A percentile compares a stretch with the other conserved stretches of the same genome.
These are phyloP conservation scores for Sicyos edulis DNA, from an alignment of 306 rosid species.

Conservation along the genomic window DNA sequence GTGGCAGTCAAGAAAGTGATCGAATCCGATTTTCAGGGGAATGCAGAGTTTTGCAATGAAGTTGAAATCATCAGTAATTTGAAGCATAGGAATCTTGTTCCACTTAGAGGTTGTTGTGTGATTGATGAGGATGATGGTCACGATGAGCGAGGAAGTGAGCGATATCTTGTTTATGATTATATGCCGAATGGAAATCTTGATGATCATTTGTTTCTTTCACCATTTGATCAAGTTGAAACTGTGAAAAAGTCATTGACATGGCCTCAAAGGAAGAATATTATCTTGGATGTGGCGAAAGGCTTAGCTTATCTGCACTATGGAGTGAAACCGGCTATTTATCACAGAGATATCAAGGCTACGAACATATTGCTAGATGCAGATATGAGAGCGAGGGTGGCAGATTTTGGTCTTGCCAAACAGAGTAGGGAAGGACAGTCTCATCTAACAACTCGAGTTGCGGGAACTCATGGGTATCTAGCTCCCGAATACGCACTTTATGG, in stretches of 20 bases:
- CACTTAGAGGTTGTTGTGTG: constrained; percentile 88
- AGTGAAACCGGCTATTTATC: constrained; percentile 83
- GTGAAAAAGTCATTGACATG: constrained; percentile 54
- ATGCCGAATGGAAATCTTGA: constrained; percentile 95
- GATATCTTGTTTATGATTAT: constrained; percentile 80
- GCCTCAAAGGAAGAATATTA: constrained; percentile 81
- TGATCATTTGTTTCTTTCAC: constrained; percentile 48
- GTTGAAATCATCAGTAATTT: constrained; percentile 91
- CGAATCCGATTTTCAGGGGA: constrained; percentile 85
- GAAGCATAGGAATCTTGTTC: constrained; percentile 84
- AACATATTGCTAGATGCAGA: constrained; percentile 80
- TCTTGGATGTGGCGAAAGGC: constrained; percentile 89
- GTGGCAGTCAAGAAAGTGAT: constrained; percentile 74
- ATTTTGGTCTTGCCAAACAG: constrained; percentile 92
- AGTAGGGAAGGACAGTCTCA: constrained; percentile 93
- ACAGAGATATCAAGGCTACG: constrained; percentile 90
- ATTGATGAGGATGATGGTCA: constrained; percentile 41
- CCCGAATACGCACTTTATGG: constrained; percentile 95
- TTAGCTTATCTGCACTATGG: constrained; percentile 90
- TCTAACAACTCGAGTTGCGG: constrained; percentile 96
- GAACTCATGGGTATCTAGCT: constrained; percentile 93
- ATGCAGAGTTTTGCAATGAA: constrained; percentile 81
- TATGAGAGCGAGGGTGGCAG: constrained; percentile 89
- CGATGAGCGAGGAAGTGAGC: constrained; percentile 48
- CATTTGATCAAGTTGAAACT: constrained; percentile 27